Percentiles rank a stretch among this genome's conserved stretches.
Conservation (phyloP, 257 asterid species). For the Nicotiana undulata region DNA sequence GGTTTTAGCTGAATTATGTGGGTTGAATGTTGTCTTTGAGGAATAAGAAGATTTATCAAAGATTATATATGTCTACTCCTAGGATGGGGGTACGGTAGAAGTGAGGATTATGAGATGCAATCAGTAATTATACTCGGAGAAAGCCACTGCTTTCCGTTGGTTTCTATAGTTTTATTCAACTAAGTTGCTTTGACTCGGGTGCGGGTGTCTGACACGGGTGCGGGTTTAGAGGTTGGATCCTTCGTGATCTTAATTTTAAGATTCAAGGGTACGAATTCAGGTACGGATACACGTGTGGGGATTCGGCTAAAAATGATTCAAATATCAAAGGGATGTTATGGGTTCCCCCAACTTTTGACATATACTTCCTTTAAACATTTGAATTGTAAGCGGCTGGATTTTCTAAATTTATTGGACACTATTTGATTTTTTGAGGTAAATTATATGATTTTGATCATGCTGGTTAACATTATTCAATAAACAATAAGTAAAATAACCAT, state of each 20-base stretch:
- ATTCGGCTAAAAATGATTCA: too few species aligned
- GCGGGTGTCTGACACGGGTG: too few species aligned
- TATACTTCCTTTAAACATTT: neutral
- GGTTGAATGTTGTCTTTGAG: neutral
- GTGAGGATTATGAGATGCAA: neutral
- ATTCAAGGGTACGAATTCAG: too few species aligned
- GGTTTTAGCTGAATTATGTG: slow-evolving; percentile 1
- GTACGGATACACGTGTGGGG: too few species aligned
- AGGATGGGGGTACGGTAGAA: neutral
- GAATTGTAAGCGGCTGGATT: neutral
- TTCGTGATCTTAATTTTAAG: too few species aligned
- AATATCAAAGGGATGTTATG: neutral
- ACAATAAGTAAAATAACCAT: neutral
- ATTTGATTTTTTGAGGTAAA: neutral
- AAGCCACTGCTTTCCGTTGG: neutral
- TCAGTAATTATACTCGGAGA: neutral
- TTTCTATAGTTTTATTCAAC: neutral
- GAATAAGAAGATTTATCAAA: neutral
- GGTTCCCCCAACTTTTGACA: neutral
- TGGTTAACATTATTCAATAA: neutral
- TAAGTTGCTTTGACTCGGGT: too few species aligned
- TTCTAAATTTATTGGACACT: neutral
- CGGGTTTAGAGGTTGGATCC: too few species aligned
- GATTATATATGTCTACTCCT: neutral
- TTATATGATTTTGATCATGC: neutral